Conservation (phyloP, 2,329 filamentous ascomycete species). For the Apiospora rasikravindrae region DNA sequence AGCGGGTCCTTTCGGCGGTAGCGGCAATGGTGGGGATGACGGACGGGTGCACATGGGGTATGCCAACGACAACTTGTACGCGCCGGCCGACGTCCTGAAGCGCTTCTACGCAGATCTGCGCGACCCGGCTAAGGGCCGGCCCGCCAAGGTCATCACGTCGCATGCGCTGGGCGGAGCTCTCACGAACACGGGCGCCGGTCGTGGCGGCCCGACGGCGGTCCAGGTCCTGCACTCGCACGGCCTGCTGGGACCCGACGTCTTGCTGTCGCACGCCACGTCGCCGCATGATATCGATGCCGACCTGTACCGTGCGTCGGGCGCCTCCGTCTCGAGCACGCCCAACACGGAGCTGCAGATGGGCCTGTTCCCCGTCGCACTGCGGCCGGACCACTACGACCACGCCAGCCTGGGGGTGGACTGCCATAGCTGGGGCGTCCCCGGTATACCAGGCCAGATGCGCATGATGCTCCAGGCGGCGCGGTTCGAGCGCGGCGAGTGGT, state of each 20-base stretch:
- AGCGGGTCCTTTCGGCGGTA: slow-evolving; percentile 32
- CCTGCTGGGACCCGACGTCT: slow-evolving; percentile 46
- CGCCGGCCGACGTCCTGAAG: slow-evolving; percentile 43
- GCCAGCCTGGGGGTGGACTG: slow-evolving; percentile 43
- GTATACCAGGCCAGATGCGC: slow-evolving; percentile 41
- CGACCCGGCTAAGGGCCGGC: slow-evolving; percentile 30
- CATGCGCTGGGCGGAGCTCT: slow-evolving; percentile 38
- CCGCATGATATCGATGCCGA: slow-evolving; percentile 41
- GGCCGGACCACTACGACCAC: slow-evolving; percentile 35
- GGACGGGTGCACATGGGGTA: slow-evolving; percentile 48
- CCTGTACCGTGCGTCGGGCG: slow-evolving; percentile 40
- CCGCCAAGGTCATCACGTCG: slow-evolving; percentile 47
- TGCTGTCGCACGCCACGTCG: slow-evolving; percentile 47
- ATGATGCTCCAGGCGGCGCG: slow-evolving; percentile 39
- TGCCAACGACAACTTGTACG: slow-evolving; percentile 48
- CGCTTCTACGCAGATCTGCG: slow-evolving; percentile 44
- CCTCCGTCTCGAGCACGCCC: slow-evolving; percentile 50
- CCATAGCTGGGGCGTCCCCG: slow-evolving; percentile 37
- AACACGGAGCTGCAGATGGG: slow-evolving; percentile 58
- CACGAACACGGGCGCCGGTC: slow-evolving; percentile 2
- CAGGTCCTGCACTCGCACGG: slow-evolving; percentile 40
- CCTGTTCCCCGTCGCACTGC: slow-evolving; percentile 42
- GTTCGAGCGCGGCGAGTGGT: slow-evolving; percentile 34
- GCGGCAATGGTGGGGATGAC: slow-evolving; percentile 25
- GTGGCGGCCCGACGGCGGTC: slow-evolving; percentile 26